A percentile compares a stretch with the other conserved stretches of the same genome.
Evolutionary conservation across 441 rosid species (phyloP).

Genomic region (Eugenia klotzschiana): DNA sequence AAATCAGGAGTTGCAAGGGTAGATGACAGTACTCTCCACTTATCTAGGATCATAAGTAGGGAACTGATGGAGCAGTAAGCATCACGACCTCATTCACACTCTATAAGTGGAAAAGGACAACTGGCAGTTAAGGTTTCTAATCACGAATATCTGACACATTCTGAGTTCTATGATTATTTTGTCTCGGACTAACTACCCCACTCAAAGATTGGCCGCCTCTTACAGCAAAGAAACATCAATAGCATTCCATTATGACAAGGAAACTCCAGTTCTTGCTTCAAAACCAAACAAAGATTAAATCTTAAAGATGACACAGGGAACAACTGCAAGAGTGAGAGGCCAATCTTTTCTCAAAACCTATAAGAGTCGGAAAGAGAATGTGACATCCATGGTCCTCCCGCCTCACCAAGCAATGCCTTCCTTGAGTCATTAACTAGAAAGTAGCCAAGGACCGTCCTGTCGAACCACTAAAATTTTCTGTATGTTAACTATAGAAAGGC

Average conservation of each 20-base stretch:
- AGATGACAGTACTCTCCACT: not conserved
- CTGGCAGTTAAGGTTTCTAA: not conserved
- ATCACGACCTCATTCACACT: not conserved
- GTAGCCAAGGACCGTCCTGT: not conserved
- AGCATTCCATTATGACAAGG: not conserved
- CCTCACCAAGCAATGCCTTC: not conserved
- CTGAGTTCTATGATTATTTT: not conserved
- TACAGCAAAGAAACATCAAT: not conserved
- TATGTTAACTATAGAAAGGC: too few species aligned
- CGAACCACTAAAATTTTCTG: not conserved
- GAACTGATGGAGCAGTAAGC: not conserved
- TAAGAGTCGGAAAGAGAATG: not conserved
- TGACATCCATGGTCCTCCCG: not conserved
- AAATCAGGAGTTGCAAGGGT: not conserved
- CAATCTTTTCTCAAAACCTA: not conserved
- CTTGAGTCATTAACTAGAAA: not conserved
- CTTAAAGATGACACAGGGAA: not conserved
- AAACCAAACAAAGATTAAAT: not conserved
- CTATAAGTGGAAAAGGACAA: not conserved
- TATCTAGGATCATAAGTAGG: not conserved
- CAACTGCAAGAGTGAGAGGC: not conserved
- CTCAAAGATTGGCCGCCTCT: not conserved
- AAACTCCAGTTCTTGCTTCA: not conserved
- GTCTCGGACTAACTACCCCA: not conserved
- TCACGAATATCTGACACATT: not conserved